These are phyloP conservation scores for Nematocida homosporus DNA, from an alignment of 371 early-diverging fungal genomes.

Conservation along the genomic window DNA sequence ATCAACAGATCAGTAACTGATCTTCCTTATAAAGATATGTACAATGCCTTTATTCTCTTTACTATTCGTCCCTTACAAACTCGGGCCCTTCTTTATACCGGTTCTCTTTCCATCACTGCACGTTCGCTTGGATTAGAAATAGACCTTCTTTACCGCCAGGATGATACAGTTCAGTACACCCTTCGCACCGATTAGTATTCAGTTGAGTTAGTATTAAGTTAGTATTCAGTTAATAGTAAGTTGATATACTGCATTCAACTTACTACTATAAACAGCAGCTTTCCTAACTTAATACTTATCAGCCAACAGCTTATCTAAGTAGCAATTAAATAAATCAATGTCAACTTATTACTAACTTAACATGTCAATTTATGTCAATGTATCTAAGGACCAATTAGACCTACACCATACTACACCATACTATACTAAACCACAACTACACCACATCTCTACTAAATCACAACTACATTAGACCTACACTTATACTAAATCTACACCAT, in stretches of 20 bases:
- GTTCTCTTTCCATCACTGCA: not conserved
- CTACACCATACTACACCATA: no score
- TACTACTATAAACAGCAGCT: no score
- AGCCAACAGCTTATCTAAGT: not conserved
- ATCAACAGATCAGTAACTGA: constrained; percentile 30
- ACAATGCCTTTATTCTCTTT: constrained; percentile 3
- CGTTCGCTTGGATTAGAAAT: not conserved
- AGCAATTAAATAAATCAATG: not conserved
- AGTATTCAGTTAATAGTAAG: no score
- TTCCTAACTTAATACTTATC: not conserved
- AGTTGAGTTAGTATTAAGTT: no score
- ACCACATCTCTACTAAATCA: no score
- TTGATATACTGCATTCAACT: not conserved
- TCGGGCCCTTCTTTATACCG: not conserved
- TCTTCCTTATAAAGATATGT: constrained; percentile 24
- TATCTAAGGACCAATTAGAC: no score
- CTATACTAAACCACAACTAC: no score
- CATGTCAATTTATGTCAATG: no score
- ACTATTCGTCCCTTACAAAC: constrained; percentile 5
- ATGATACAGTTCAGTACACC: not conserved
- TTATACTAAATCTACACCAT: no score
- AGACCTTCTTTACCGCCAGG: not conserved
- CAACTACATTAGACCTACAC: no score
- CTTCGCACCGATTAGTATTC: not conserved
- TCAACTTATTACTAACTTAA: no score